phyloP scores from a whole-genome alignment of 441 rosid species.

The Aquilaria agallochum region DNA sequence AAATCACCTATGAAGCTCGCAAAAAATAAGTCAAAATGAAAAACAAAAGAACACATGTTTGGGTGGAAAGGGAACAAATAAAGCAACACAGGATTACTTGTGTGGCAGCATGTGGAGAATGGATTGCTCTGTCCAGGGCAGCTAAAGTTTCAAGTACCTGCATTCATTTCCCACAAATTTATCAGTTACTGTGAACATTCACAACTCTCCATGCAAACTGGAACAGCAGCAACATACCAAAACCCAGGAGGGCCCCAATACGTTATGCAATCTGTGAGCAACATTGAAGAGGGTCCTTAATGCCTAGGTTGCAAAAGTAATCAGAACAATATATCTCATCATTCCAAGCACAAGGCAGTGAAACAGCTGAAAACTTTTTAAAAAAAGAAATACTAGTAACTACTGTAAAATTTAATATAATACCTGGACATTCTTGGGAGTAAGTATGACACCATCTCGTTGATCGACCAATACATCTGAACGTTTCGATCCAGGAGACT shows the following conservation, averaged over 20 bases:
- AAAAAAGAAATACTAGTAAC: slow-evolving; percentile 2
- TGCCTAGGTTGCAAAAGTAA: slow-evolving; percentile 52
- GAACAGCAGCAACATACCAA: slow-evolving; percentile 63
- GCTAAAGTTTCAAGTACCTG: slow-evolving; percentile 98
- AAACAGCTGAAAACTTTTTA: slow-evolving; percentile 2
- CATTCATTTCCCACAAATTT: slow-evolving; percentile 19
- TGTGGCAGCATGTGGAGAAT: slow-evolving; percentile 96
- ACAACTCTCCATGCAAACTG: slow-evolving; percentile 15
- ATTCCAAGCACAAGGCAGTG: slow-evolving; percentile 3
- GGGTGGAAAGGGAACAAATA: too few relatives aligned
- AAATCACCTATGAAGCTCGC: too few relatives aligned
- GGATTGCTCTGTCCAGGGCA: slow-evolving; percentile 89
- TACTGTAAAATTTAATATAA: slow-evolving; percentile 13
- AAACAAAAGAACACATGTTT: too few relatives aligned
- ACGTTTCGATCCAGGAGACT: slow-evolving; percentile 86
- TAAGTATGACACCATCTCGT: slow-evolving; percentile 76
- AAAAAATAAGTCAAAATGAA: too few relatives aligned
- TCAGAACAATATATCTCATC: slow-evolving; percentile 17
- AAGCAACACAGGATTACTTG: slow-evolving; percentile 50
- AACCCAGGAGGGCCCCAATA: slow-evolving; percentile 99
- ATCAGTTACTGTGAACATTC: slow-evolving; percentile 8
- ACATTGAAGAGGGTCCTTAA: slow-evolving; percentile 96
- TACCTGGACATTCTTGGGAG: slow-evolving; percentile 99
- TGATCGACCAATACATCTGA: slow-evolving; percentile 66
- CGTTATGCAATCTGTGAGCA: slow-evolving; percentile 93